phyloP scores from a whole-genome alignment of 352 stramenopile species.

The Hyaloperonospora arabidopsidis region DNA sequence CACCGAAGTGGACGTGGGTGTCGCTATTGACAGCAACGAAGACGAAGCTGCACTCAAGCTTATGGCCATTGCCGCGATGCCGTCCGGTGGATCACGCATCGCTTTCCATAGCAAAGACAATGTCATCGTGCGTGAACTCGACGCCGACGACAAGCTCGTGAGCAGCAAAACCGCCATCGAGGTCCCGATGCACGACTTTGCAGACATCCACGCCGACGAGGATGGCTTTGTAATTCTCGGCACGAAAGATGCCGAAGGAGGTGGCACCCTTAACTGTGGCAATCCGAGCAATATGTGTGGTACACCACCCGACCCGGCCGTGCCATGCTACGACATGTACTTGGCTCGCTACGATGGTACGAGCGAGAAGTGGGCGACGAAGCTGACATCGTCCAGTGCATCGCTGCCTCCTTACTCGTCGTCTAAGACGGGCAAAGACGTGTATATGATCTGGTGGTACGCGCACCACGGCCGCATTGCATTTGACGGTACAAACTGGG shows the following conservation, averaged over 20 bases:
- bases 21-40: conserved; percentile 31
- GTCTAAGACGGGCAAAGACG: not conserved
- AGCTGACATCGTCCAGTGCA: conserved; percentile 7
- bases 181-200: conserved; percentile 42
- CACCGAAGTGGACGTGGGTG: conserved; percentile 35
- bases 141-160: conserved; percentile 42
- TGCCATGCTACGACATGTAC: conserved; percentile 21
- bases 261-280: conserved; percentile 52
- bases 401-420: not conserved
- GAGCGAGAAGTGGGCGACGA: conserved; percentile 17
- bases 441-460: not conserved
- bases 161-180: conserved; percentile 27
- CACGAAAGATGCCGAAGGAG: conserved; percentile 40
- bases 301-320: conserved; percentile 25
- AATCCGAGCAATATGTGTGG: conserved; percentile 50
- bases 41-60: conserved; percentile 46
- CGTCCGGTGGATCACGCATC: conserved; percentile 39
- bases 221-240: conserved; percentile 48
- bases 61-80: conserved; percentile 30
- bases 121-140: conserved; percentile 39
- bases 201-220: conserved; percentile 45
- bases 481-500: conserved; percentile 53
- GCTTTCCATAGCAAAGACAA: conserved; percentile 44
- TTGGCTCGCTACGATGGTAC: not conserved
- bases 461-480: conserved; percentile 27